phyloP scores from a whole-genome alignment of 108 stramenopile genomes.

The Parmales sp. region DNA sequence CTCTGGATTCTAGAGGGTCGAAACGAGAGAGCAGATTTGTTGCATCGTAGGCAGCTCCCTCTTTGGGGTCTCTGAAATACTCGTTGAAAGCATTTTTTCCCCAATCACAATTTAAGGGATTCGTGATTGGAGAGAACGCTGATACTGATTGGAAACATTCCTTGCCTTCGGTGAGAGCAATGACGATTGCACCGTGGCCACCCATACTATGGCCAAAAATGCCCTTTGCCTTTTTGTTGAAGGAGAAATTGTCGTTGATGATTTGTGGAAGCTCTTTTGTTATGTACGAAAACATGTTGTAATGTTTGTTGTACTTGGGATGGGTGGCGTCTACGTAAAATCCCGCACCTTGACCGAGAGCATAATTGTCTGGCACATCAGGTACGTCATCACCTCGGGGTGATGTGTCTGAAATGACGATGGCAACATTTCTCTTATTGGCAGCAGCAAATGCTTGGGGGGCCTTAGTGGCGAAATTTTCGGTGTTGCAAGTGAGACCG shows the following conservation, averaged over 20 bases:
- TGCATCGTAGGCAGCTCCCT: conserved; percentile 75
- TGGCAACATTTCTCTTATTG: conserved; percentile 61
- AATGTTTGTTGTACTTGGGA: conserved; percentile 54
- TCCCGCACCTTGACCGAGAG: conserved; percentile 90
- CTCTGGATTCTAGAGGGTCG: too few relatives aligned
- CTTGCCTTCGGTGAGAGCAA: conserved; percentile 62
- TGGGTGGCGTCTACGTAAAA: conserved; percentile 94
- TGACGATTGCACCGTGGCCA: conserved; percentile 76
- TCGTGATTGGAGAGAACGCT: conserved; percentile 89
- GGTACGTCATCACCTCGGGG: conserved; percentile 77
- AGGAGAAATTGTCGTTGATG: conserved; percentile 41
- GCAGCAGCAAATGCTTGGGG: conserved; percentile 57
- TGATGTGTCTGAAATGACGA: conserved; percentile 91
- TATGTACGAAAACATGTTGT: conserved; percentile 91
- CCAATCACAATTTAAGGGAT: conserved; percentile 88
- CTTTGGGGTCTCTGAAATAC: conserved; percentile 76
- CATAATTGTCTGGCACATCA: conserved; percentile 72
- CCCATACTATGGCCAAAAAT: conserved; percentile 91
- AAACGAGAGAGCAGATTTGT: conserved; percentile 60
- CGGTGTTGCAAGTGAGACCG: conserved; percentile 91
- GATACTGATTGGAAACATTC: conserved; percentile 51
- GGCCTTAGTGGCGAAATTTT: conserved; percentile 87
- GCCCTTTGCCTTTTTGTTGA: conserved; percentile 40
- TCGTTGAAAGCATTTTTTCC: conserved; percentile 89
- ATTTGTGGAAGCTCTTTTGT: conserved; percentile 72